Evolutionary conservation across 75 land plant species (phyloP).

Genomic region (Azolla pinnata): DNA sequence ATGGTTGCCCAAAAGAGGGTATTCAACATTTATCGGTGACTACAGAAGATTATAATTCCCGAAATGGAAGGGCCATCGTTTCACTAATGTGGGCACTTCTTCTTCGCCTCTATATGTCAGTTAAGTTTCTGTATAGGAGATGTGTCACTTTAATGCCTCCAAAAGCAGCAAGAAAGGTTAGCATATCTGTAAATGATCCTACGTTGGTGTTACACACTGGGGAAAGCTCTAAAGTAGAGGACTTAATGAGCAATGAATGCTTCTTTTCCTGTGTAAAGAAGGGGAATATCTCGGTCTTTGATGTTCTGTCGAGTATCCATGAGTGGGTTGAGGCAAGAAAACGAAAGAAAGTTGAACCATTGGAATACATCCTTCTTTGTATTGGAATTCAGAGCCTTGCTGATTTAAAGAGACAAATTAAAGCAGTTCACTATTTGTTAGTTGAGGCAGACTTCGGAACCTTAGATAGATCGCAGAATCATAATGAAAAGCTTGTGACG

Average conservation of each 20-base stretch:
- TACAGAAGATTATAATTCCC: not conserved
- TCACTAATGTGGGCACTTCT: slow-evolving; percentile 22
- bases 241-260: slow-evolving; percentile 22
- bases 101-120: slow-evolving; percentile 50
- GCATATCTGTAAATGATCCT: slow-evolving; percentile 32
- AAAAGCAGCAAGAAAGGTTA: slow-evolving; percentile 42
- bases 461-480: slow-evolving; percentile 1
- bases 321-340: slow-evolving; percentile 11
- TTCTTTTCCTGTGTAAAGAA: slow-evolving; percentile 51
- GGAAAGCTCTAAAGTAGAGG: slow-evolving; percentile 31
- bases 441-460: slow-evolving; percentile 6
- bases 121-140: slow-evolving; percentile 51
- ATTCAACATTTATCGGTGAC: not conserved
- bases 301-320: slow-evolving; percentile 22
- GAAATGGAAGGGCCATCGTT: not conserved
- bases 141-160: slow-evolving; percentile 68
- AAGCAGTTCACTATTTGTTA: slow-evolving; percentile 42
- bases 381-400: slow-evolving; percentile 63
- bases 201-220: slow-evolving; percentile 20
- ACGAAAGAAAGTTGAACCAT: slow-evolving; percentile 14
- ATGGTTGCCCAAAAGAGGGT: not conserved
- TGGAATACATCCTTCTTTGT: slow-evolving; percentile 36
- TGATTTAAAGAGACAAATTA: slow-evolving; percentile 53
- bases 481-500: slow-evolving; percentile 13
- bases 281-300: slow-evolving; percentile 41